Evolutionary conservation across 202 grass and related monocot species (phyloP).

Genomic region (Schoenoplectus tabernaemontani): DNA sequence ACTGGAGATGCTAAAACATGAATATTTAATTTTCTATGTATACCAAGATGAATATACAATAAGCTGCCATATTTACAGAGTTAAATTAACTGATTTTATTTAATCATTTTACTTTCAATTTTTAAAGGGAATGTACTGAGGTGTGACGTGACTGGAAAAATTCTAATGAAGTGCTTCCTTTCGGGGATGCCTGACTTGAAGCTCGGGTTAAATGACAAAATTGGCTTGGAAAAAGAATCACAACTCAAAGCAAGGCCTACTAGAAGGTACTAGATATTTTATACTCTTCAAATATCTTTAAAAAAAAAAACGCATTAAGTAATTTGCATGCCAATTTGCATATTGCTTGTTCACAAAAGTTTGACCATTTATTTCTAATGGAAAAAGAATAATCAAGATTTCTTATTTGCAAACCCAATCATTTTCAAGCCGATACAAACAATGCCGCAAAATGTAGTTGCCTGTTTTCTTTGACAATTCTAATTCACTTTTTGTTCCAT

Average conservation of each 20-base stretch:
- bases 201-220: constrained; percentile 48
- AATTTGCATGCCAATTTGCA: constrained; percentile 21
- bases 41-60: background rate
- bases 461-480: background rate
- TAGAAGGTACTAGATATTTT: constrained; percentile 27
- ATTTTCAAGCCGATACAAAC: background rate
- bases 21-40: background rate
- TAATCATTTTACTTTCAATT: background rate
- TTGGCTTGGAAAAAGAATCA: constrained; percentile 50
- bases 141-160: constrained; percentile 47
- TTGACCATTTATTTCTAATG: background rate
- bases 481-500: background rate
- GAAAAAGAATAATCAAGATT: background rate
- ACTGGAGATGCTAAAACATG: background rate
- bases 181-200: constrained; percentile 52
- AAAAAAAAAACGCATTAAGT: background rate
- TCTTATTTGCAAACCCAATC: constrained; percentile 3
- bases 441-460: background rate
- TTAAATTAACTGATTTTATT: constrained; percentile 3
- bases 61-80: background rate
- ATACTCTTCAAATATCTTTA: background rate
- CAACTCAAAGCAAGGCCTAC: constrained; percentile 40
- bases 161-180: constrained; percentile 53
- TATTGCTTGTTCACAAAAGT: constrained; percentile 11
- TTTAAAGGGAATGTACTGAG: constrained; percentile 42